phyloP scores from a whole-genome alignment of 2,329 filamentous ascomycete species.

The Aspergillus pseudoglaucus region DNA sequence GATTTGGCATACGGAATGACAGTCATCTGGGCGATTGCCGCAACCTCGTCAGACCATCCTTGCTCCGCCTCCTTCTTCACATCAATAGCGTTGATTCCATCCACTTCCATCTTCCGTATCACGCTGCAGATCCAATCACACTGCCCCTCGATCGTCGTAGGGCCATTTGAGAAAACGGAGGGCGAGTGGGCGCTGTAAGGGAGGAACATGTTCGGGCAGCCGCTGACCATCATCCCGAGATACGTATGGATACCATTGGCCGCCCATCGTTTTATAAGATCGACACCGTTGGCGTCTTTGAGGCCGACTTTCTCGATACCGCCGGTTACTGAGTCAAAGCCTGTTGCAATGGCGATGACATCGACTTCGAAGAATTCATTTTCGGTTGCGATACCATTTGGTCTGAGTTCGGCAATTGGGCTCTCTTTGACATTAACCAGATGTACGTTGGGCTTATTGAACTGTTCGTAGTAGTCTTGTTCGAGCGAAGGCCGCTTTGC shows the following conservation, averaged over 20 bases:
- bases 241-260: constrained; percentile 30
- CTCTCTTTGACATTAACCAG: constrained; percentile 22
- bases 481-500: constrained; percentile 12
- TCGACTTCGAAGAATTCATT: constrained; percentile 38
- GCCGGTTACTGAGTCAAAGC: constrained; percentile 41
- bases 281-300: constrained; percentile 20
- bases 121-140: constrained; percentile 50
- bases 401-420: constrained; percentile 26
- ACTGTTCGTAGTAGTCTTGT: constrained; percentile 28
- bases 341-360: constrained; percentile 38
- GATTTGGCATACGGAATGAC: too few species aligned
- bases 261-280: constrained; percentile 30
- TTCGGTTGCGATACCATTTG: constrained; percentile 34
- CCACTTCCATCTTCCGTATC: constrained; percentile 32
- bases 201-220: constrained; percentile 47
- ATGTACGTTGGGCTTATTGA: constrained; percentile 28
- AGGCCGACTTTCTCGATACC: constrained; percentile 36
- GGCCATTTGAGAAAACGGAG: constrained; percentile 51
- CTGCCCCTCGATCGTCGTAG: constrained; percentile 49
- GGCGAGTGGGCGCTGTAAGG: constrained; percentile 52
- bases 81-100: neutral
- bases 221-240: constrained; percentile 35
- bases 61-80: neutral
- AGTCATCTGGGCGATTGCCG: too few species aligned
- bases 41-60: too few species aligned